Evolutionary conservation across 2,329 filamentous ascomycete genomes (phyloP), one percentile per base, ranked within the genome.

Genomic region (Colletotrichum orbiculare): DNA sequence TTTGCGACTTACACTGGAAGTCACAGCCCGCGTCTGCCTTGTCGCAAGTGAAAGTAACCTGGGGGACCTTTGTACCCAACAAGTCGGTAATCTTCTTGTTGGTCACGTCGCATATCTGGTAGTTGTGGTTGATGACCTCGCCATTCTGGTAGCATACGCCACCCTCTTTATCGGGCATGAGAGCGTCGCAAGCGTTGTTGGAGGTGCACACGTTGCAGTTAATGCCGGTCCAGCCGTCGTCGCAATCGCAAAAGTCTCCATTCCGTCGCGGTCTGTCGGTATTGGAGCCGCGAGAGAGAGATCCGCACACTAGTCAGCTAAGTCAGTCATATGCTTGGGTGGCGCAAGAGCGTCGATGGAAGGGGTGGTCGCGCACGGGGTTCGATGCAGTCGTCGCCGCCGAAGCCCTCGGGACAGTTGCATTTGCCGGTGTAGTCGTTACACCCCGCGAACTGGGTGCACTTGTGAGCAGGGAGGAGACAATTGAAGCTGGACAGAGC

Each of bases 41-140:
- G 73, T 94, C 88, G 77, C 96, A 99, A 37, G 91, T 93, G 75
- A 99, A 99, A 1, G 96, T 99, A 33, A 96, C 96, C 77, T 99
- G 92, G 0, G 96, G 94, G 64, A 92, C 91, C 78, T 94, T 88
- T 48, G 91, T 89, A 72, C 94, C 92, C 53, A 99, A 85, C 74
- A 95, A 89, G 67, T 94, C 89, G 60, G 95, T 83, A 73, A 99
- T 99, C 82, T 97, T 96, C 77, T 89, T 87, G 81, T 99, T 99
- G 60, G 94, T 98, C 69, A 99, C 96, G 77, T 96, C 93, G 80
- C 96, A 99, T 82, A 97, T 96, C 79, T 99, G 96, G 80, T 94
- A 95, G 81, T 98, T 99, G 79, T 96, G 89, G 72, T 96, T 94
- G 68, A 98, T 90, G 10, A 96, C 90, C 70, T 97, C 88, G 49